Percentiles rank a stretch among this genome's conserved stretches.
Conservation (phyloP, 441 rosid species). For the Hura crepitans region DNA sequence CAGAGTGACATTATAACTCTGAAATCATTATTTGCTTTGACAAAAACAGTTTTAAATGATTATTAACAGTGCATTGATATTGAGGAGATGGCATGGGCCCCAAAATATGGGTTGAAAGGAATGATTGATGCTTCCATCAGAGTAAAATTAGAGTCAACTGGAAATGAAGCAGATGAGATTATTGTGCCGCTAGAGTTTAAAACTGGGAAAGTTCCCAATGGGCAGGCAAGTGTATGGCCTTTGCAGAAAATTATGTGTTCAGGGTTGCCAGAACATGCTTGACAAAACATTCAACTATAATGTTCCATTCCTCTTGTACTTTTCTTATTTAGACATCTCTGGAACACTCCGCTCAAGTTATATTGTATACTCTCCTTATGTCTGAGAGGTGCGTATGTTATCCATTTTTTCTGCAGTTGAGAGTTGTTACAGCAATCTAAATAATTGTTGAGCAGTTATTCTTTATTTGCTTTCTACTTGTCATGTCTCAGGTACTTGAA, state of each 20-base stretch:
- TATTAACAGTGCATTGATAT: conserved; percentile 47
- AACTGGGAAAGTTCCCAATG: conserved; percentile 76
- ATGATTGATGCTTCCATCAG: conserved; percentile 91
- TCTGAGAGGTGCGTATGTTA: conserved; percentile 71
- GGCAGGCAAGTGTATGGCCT: conserved; percentile 56
- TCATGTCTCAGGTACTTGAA: conserved; percentile 58
- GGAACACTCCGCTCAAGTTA: conserved; percentile 97
- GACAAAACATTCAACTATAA: background rate
- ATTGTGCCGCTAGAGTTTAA: conserved; percentile 93
- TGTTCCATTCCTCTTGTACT: background rate
- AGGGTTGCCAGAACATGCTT: conserved; percentile 10
- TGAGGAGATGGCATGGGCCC: conserved; percentile 99
- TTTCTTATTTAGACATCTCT: conserved; percentile 53
- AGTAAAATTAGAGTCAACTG: conserved; percentile 54
- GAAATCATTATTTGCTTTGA: background rate
- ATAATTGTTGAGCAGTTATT: conserved; percentile 9
- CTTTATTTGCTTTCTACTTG: conserved; percentile 19
- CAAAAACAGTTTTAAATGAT: background rate
- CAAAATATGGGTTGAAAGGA: conserved; percentile 95
- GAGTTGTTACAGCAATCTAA: background rate
- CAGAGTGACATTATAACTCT: background rate
- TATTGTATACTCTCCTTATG: conserved; percentile 95
- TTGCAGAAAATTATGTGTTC: conserved; percentile 13
- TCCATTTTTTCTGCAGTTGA: conserved; percentile 20
- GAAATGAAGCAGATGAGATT: conserved; percentile 44